Base-by-base conservation (phyloP, 352 stramenopile species). In the Lagenidium sp. region DNA sequence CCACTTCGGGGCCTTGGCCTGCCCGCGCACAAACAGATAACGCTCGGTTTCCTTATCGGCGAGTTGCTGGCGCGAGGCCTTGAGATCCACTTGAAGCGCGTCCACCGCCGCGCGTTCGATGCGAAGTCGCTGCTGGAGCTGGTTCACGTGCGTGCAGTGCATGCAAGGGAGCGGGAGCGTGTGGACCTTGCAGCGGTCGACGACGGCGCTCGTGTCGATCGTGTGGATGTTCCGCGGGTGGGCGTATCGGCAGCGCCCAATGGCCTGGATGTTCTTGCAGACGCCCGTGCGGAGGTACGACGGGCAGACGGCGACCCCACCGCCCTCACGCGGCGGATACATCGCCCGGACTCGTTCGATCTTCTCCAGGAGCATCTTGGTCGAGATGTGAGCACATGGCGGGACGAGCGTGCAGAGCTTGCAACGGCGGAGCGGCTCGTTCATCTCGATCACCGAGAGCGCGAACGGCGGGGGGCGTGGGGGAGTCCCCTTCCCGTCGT, bases 401-500 rank as follows among this genome's bases (percentile, higher is more conserved):
- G 77, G 77, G 8, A 77, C 4, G 7, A 90, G 50, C 28, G 74
- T 90, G 36, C 77, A 90, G 23, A 81, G 67, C 4, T 53, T 63
- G 34, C 74, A 90, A 1, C 77, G 60, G 4, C 70, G 68, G 7
- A 85, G 53, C 1, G 71, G 77, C 23, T 72, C 57, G 16, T 45
- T 81, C 63, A 90, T 74, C 12, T 52, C 51, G 20, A 77, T 15
- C 25, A 90, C 73, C 4, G 68, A 82, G 4, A 90, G 60, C 4
- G 65, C 58, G 24, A 78, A 85, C 18, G 68, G 52, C 1, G 51
- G 64, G 28, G 3, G 23, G 30, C 18, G 6, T 20, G 36, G 35
- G 28, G 42, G 35, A 55, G 25, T 8, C 7, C 28, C 36, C 3
- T 44, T 43, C 2, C 28, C 18, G 22, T 44, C 48, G n/a, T 13